These are phyloP conservation scores for Ogataea pignaliae DNA, from an alignment of 805 yeast species.

Conservation along the genomic window DNA sequence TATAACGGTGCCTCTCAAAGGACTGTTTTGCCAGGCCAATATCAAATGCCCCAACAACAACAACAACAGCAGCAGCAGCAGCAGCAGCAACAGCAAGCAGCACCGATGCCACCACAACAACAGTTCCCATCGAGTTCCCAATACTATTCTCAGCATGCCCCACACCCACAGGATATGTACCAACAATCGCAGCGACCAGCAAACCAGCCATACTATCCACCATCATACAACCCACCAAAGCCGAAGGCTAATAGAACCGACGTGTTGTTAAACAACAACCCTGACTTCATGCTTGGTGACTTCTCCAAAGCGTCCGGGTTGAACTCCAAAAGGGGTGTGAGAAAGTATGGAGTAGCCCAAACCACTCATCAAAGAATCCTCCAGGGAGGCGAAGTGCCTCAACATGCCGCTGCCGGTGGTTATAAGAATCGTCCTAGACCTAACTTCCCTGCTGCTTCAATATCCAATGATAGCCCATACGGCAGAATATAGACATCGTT, in stretches of 20 bases:
- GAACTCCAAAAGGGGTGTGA: slow-evolving; percentile 12
- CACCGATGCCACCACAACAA: slow-evolving; percentile 2
- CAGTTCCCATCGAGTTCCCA: slow-evolving; percentile 21
- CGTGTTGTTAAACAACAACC: slow-evolving; percentile 41
- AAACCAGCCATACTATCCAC: too few species aligned
- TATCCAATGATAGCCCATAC: slow-evolving; percentile 41
- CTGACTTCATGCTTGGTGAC: slow-evolving; percentile 38
- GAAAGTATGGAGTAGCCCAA: slow-evolving; percentile 21
- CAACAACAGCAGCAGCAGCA: slow-evolving; percentile 9
- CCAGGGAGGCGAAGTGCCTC: slow-evolving; percentile 13
- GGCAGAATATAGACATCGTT: slow-evolving; percentile 19
- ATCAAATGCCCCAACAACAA: slow-evolving; percentile 3
- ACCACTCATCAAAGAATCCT: slow-evolving; percentile 9
- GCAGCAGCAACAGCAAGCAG: slow-evolving; percentile 7
- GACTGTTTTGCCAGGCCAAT: slow-evolving; percentile 18
- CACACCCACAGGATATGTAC: slow-evolving; percentile 7
- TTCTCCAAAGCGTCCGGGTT: not conserved
- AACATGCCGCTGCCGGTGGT: slow-evolving; percentile 13
- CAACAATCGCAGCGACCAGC: too few species aligned
- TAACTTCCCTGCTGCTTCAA: slow-evolving; percentile 37
- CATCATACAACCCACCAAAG: slow-evolving; percentile 8
- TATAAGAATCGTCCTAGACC: slow-evolving; percentile 26
- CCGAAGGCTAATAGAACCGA: slow-evolving; percentile 32
- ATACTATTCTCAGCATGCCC: slow-evolving; percentile 23
- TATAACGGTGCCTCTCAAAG: slow-evolving; percentile 33